A percentile compares a stretch with the other conserved stretches of the same genome.
These are phyloP conservation scores for Phalaenopsis equestris DNA, from an alignment of 106 monocot species.

Conservation along the genomic window DNA sequence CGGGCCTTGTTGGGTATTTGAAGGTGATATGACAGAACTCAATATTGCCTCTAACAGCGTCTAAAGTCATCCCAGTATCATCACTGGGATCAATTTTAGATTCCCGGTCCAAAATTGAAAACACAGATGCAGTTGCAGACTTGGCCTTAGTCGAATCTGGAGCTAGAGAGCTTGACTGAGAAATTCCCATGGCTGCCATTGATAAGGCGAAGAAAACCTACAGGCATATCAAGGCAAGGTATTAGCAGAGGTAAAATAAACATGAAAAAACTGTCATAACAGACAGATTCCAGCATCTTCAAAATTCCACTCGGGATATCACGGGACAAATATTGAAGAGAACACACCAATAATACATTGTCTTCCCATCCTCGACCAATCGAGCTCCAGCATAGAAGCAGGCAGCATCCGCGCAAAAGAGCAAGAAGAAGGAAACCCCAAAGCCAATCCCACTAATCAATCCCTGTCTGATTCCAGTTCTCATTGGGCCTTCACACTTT, in stretches of 20 bases:
- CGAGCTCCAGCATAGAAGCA: conserved; percentile 27
- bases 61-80: conserved; percentile 28
- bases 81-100: conserved; percentile 46
- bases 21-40: conserved; percentile 48
- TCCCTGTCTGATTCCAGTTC: conserved; percentile 22
- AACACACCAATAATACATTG: background rate
- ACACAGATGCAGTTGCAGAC: conserved; percentile 36
- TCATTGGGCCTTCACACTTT: conserved; percentile 37
- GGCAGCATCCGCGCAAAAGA: conserved; percentile 20
- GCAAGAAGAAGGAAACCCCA: conserved; percentile 26
- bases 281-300: too few relatives aligned
- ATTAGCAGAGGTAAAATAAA: too few relatives aligned
- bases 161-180: conserved; percentile 34
- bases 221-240: conserved; percentile 16
- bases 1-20: conserved; percentile 25
- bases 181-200: conserved; percentile 46
- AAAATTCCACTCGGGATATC: too few relatives aligned
- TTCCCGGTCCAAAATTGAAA: conserved; percentile 42
- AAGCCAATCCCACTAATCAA: conserved; percentile 31
- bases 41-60: conserved; percentile 22
- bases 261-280: too few relatives aligned
- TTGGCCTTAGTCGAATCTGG: conserved; percentile 49
- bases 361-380: background rate
- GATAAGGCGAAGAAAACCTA: conserved; percentile 52
- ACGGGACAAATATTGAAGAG: too few relatives aligned